Evolutionary conservation across 2,329 filamentous ascomycete species (phyloP), one percentile per base, ranked within the genome.

Genomic region (Aspergillus sp.): DNA sequence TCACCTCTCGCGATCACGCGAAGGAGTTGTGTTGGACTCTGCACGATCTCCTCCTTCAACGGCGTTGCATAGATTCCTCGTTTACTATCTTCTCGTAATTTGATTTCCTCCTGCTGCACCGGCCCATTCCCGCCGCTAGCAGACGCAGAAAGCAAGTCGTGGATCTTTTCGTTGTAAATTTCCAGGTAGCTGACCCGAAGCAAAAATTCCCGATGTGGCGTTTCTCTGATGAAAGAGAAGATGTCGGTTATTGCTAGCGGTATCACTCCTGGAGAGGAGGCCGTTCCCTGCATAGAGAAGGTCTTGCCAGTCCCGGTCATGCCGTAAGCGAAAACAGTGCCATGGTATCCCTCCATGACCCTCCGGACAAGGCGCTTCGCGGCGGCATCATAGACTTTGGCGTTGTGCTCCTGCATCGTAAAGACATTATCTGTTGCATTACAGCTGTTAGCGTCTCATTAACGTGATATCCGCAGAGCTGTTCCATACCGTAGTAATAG

Each of bases 261-360:
- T 35, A 98, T 98, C 16, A 98, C 91, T 64, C 91, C 91, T 1
- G 91, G 91, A 24, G 86, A 93, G 2, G 84, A 85, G 28, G 88
- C 86, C 8, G 91, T 98, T 48, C 91, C 91, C 66, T 98, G 91
- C 91, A 98, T 98, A 24, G 89, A 96, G 58, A 96, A 98, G 1
- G 91, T 98, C 67, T 98, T 98, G 47, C 91, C 91, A 0, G 91
- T 96, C 41, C 91, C 91, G 3, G 91, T 98, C 88, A 96, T 96
- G 53, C 91, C 91, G 58, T 98, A 98, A 12, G 89, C 89, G 57
- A 98, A 96, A 15, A 98, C 91, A 1, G 91, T 98, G 37, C 89
- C 91, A 52, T 96, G 89, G 57, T 96, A 98, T 26, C 91, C 91
- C 66, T 98, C 91, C 91, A 98, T 98, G 30, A 98, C 91, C 50